Base-by-base conservation (phyloP, 2,329 filamentous ascomycete species). In the Karstenula rhodostoma region DNA sequence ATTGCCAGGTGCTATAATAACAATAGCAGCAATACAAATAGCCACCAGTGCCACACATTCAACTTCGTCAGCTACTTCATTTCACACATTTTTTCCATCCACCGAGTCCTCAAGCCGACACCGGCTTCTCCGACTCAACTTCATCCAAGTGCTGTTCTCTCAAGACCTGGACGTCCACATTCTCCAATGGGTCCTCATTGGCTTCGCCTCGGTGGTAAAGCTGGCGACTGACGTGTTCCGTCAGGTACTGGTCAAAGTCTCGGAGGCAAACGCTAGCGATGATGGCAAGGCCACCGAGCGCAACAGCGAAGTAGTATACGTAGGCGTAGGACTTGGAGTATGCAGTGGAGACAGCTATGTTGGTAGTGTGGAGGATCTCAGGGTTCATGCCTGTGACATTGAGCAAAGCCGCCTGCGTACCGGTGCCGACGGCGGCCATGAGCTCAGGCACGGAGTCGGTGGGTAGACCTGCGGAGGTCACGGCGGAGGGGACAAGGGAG, bases 161-260 rank as follows among this genome's bases (percentile, higher is more conserved):
- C 29, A 37, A 35, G 10, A 52, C 32, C 22, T 52, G 15, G 37
- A 48, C 25, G 25, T 40, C 47, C 40, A 44, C 17, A 0, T 15
- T 52, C 48, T 64, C 62, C n/a, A 66, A 25, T 13, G 62, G 57
- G 40, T 66, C 64, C 9, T 47, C 58, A 1, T 54, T 40, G 1
- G 56, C 37, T 25, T 64, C 59, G 1, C 37, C 56, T 57, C 59
- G 62, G 15, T 56, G 33, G n/a, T 66, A 66, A 22, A 66, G 46
- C 29, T 66, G 64, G n/a, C 62, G 56, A 2, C 54, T 57, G 15
- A 71, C 64, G 40, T 71, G 69, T 1, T 55, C 60, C 2, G 65
- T 70, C 3, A 72, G 40, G 33, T 66, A 68, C 8, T 55, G 60
- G 46, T 72, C 69, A 44, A 67, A 69, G 52, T 70, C 63, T 8